Base-by-base conservation (phyloP, 179 eudicot species). In the Silene vulgaris region DNA sequence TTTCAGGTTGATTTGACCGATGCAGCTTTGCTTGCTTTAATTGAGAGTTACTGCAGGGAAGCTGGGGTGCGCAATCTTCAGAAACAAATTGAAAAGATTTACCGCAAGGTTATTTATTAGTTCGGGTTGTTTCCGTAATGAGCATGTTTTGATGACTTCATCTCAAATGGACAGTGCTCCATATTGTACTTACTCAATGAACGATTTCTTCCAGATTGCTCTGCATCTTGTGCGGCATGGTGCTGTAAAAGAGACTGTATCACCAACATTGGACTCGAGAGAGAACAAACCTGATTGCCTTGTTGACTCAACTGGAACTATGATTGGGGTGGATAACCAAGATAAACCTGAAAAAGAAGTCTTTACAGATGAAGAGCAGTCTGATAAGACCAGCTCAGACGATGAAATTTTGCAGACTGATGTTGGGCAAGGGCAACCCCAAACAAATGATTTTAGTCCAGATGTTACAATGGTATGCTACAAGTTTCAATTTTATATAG, bases 11-110 rank as follows among this genome's bases (percentile, higher is more conserved):
- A 96, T 73, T 85, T 96, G 81, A 93, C 93, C 2, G 92, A 90
- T 81, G 81, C 90, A 61, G 97, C 99, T 65, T 90, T 96, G 79
- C 99, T 96, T 75, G 85, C 93, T 77, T 80, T 96, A 59, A 90
- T 96, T 66, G 99, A 96, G 84, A 96, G 87, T 87, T 90, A 96
- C 77, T 96, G 99, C 74, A 83, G 99, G 74, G 99, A 96, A 88
- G 97, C 99, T 52, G 99, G 99, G 59, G 99, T 96, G 23, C 88
- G 99, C 8, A 96, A 87, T 86, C 97, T 96, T 81, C 99, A 96
- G 72, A 96, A 96, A 84, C 99, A 96, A 72, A 96, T 96, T 75
- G 99, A 96, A 81, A 96, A 96, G 86, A 96, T 96, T 57, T 96
- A 93, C 76, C 91, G 99, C 78, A 96, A 96, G 99, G 99, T 94